A percentile compares a stretch with the other conserved stretches of the same genome.
phyloP scores from a whole-genome alignment of 192 early-diverging fungal species.

The Pecoramyces ruminantium region DNA sequence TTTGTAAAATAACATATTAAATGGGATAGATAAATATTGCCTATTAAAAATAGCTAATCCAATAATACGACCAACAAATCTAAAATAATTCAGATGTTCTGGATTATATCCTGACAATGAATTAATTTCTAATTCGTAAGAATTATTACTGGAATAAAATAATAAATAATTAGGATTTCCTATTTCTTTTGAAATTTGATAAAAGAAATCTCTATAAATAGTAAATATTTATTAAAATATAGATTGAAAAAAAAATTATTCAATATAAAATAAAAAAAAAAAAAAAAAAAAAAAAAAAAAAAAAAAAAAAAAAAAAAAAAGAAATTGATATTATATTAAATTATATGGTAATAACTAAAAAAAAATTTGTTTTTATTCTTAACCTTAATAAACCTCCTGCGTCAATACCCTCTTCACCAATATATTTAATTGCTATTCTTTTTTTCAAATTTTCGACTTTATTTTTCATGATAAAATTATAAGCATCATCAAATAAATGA shows the following conservation, averaged over 20 bases:
- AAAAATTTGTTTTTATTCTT: neutral
- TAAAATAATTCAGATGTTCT: constrained; percentile 95
- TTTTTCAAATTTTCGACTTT: constrained; percentile 80
- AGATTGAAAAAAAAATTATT: neutral
- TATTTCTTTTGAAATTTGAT: constrained; percentile 92
- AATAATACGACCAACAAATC: constrained; percentile 91
- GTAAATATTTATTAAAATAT: too few species aligned
- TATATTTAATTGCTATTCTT: constrained; percentile 94
- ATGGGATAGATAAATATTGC: constrained; percentile 87
- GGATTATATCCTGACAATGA: constrained; percentile 87
- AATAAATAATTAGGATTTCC: constrained; percentile 89
- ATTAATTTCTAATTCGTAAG: constrained; percentile 92
- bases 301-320: too few species aligned
- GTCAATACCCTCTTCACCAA: constrained; percentile 94
- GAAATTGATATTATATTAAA: too few species aligned
- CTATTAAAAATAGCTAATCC: constrained; percentile 94
- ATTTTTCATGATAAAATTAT: constrained; percentile 86
- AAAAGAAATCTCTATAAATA: constrained; percentile 89
- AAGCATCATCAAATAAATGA: constrained; percentile 87
- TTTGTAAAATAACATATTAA: constrained; percentile 93
- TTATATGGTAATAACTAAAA: too few species aligned
- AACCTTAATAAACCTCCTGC: constrained; percentile 87
- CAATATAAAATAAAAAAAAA: too few species aligned
- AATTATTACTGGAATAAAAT: constrained; percentile 88
- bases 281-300: too few species aligned